Conservation (phyloP, 768 basidiomycete genomes). For the Asterophora lycoperdoides region DNA sequence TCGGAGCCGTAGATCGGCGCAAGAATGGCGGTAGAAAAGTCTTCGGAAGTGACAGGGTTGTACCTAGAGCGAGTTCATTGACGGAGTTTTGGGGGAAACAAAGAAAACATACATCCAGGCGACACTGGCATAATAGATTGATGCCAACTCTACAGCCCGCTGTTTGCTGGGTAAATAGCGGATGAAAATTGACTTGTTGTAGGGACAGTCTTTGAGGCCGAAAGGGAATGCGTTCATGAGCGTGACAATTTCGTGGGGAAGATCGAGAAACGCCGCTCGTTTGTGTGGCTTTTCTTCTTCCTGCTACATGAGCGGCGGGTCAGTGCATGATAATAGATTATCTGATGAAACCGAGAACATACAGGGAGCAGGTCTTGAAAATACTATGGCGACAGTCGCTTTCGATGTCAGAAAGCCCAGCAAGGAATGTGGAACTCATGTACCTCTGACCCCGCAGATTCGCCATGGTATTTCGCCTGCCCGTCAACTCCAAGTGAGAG, state of each 20-base stretch:
- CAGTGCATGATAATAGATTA: neutral
- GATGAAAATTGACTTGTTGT: slow-evolving; percentile 34
- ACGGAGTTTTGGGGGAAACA: neutral
- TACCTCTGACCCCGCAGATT: slow-evolving; percentile 48
- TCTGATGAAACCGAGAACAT: slow-evolving; percentile 6
- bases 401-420: neutral
- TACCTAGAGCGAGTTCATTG: slow-evolving; percentile 29
- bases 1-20: slow-evolving; percentile 38
- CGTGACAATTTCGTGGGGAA: slow-evolving; percentile 40
- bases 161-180: slow-evolving; percentile 38
- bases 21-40: slow-evolving; percentile 38
- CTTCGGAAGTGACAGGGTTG: slow-evolving; percentile 38
- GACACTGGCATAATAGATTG: slow-evolving; percentile 39
- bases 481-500: slow-evolving; percentile 46
- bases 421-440: neutral
- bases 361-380: slow-evolving; percentile 37
- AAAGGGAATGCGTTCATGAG: slow-evolving; percentile 48
- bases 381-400: slow-evolving; percentile 29
- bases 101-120: slow-evolving; percentile 42
- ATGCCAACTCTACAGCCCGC: slow-evolving; percentile 35
- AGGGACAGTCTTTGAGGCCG: slow-evolving; percentile 36
- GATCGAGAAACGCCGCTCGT: slow-evolving; percentile 24
- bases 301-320: slow-evolving; percentile 9
- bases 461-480: slow-evolving; percentile 47
- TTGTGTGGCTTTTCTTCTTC: slow-evolving; percentile 12